These are phyloP conservation scores for Jamesozyma spencerorum DNA, from an alignment of 805 yeast genomes.

Conservation along the genomic window DNA sequence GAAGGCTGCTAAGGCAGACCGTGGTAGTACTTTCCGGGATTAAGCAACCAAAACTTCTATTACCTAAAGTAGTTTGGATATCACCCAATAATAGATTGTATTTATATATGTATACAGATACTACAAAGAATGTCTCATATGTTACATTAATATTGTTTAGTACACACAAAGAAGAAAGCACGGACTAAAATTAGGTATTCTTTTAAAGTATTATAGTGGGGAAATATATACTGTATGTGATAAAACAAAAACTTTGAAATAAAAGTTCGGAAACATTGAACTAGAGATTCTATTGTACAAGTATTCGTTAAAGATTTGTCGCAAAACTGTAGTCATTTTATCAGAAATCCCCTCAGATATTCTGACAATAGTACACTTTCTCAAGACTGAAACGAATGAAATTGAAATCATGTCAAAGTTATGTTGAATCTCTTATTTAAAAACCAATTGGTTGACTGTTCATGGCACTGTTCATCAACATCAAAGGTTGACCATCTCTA, in stretches of 20 bases:
- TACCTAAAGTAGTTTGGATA: no score
- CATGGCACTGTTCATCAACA: conserved; percentile 75
- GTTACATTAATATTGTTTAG: no score
- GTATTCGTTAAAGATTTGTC: neutral
- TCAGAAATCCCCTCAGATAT: conserved; percentile 10
- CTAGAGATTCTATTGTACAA: neutral
- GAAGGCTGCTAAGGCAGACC: conserved; percentile 34
- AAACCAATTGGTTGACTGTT: conserved; percentile 66
- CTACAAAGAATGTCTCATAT: no score
- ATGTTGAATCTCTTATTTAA: conserved; percentile 45
- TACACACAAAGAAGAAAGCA: no score
- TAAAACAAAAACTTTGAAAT: neutral
- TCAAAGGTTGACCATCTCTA: conserved; percentile 57
- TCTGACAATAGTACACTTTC: neutral
- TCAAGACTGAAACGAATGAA: neutral
- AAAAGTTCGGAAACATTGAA: neutral
- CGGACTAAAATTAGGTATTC: no score
- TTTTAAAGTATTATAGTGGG: no score
- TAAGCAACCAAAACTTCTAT: conserved; percentile 2
- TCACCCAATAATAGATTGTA: no score
- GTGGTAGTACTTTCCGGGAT: conserved; percentile 23
- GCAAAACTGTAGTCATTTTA: neutral
- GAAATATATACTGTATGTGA: neutral
- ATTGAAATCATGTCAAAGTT: neutral
- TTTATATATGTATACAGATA: no score